A percentile compares a stretch with the other conserved stretches of the same genome.
Evolutionary conservation across 148 eudicot genomes (phyloP).

Genomic region (Fagopyrum esculentum): DNA sequence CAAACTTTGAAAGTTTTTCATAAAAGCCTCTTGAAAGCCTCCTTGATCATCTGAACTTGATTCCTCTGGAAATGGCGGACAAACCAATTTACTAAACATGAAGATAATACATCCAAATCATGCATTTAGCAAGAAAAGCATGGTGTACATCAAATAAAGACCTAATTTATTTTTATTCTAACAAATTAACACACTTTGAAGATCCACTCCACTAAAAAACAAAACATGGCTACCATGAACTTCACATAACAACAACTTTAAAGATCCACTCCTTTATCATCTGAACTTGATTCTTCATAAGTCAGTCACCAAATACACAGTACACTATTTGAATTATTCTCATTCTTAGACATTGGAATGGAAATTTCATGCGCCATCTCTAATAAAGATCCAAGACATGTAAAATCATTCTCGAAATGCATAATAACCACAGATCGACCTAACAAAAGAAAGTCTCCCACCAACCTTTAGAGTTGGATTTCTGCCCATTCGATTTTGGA

Average conservation of each 20-base stretch:
- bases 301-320: too few relatives aligned
- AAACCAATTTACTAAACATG: slow-evolving; percentile 3
- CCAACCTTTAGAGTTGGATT: slow-evolving; percentile 66
- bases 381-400: background rate
- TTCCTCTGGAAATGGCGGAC: slow-evolving; percentile 41
- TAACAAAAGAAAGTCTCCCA: background rate
- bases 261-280: too few relatives aligned
- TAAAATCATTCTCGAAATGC: background rate
- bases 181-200: background rate
- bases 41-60: slow-evolving; percentile 53
- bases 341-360: background rate
- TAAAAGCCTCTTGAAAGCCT: slow-evolving; percentile 45
- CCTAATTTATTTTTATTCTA: background rate
- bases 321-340: background rate
- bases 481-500: slow-evolving; percentile 60
- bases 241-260: background rate
- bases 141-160: background rate
- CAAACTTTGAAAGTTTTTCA: slow-evolving; percentile 48
- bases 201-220: background rate
- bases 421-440: background rate
- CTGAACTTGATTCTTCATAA: too few relatives aligned
- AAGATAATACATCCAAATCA: background rate
- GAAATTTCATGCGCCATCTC: background rate
- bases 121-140: background rate
- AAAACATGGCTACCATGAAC: background rate